These are phyloP conservation scores for Aspergillus biplanus DNA, from an alignment of 495 filamentous ascomycete genomes.

Conservation along the genomic window DNA sequence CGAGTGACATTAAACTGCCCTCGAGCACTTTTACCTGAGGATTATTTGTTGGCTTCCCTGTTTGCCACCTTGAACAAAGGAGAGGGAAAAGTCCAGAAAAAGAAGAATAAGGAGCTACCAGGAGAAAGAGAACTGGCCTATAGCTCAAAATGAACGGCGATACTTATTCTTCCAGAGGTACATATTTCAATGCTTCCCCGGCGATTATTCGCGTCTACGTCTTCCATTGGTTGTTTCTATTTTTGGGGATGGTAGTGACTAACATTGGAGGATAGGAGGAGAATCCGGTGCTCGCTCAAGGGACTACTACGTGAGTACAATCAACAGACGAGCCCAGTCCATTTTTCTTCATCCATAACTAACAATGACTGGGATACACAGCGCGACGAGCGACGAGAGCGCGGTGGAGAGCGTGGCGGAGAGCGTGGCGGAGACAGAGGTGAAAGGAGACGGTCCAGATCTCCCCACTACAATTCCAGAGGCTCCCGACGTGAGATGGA, in stretches of 20 bases:
- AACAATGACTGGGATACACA: slow-evolving; percentile 28
- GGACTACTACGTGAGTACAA: slow-evolving; percentile 67
- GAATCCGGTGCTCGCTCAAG: slow-evolving; percentile 73
- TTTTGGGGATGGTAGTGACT: slow-evolving; percentile 13
- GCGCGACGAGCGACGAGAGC: slow-evolving; percentile 57
- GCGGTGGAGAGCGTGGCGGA: slow-evolving; percentile 12
- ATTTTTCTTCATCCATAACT: slow-evolving; percentile 8
- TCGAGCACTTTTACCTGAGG: not conserved
- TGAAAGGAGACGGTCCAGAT: slow-evolving; percentile 74
- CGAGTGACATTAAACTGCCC: not conserved
- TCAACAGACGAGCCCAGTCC: not conserved
- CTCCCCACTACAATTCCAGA: slow-evolving; percentile 68
- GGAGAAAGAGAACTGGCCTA: slow-evolving; percentile 12
- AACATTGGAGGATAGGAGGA: slow-evolving; percentile 40
- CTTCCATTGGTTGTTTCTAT: slow-evolving; percentile 5
- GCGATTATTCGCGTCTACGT: too few relatives aligned
- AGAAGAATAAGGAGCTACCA: slow-evolving; percentile 14
- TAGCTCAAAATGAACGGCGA: slow-evolving; percentile 83
- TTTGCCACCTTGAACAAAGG: not conserved
- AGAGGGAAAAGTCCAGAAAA: slow-evolving; percentile 9
- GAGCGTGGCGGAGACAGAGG: slow-evolving; percentile 42
- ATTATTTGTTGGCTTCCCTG: not conserved
- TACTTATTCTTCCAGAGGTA: slow-evolving; percentile 80
- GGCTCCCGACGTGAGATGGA: slow-evolving; percentile 67
- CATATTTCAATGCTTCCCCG: slow-evolving; percentile 21